These are phyloP conservation scores for Suhomyces faveliae DNA, from an alignment of 805 yeast genomes.

Conservation along the genomic window DNA sequence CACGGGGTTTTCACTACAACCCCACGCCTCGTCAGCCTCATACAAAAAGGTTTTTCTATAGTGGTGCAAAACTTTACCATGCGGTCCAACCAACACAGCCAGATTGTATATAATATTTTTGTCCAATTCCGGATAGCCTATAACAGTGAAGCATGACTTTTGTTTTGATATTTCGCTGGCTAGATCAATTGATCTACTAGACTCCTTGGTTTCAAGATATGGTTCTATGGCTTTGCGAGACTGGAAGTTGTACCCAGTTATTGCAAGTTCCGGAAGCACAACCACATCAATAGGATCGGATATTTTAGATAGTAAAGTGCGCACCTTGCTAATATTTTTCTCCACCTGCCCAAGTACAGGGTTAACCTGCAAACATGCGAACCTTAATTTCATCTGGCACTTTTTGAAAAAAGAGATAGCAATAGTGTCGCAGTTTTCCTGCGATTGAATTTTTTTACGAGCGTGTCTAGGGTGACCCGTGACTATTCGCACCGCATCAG, in stretches of 20 bases:
- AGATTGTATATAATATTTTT: constrained; percentile 57
- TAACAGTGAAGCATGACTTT: constrained; percentile 61
- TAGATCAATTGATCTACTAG: constrained; percentile 52
- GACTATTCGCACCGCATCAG: not conserved
- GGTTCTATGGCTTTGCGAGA: constrained; percentile 51
- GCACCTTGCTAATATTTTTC: constrained; percentile 53
- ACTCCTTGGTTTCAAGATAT: constrained; percentile 46
- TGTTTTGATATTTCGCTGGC: constrained; percentile 53
- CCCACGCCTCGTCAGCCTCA: constrained; percentile 80
- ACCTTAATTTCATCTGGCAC: constrained; percentile 24
- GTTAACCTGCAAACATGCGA: constrained; percentile 69
- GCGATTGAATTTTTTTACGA: not conserved
- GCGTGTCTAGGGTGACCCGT: not conserved
- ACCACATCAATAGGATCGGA: constrained; percentile 53
- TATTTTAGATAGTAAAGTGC: constrained; percentile 22
- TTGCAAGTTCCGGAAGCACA: constrained; percentile 78
- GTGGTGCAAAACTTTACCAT: constrained; percentile 58
- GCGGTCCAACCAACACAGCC: constrained; percentile 59
- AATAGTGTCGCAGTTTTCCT: too few species aligned
- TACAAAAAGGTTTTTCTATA: constrained; percentile 78
- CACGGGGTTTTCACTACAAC: constrained; percentile 63
- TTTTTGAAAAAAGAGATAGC: not conserved
- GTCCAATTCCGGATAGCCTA: constrained; percentile 76
- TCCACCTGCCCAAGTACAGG: constrained; percentile 61
- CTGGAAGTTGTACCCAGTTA: constrained; percentile 78